These are phyloP conservation scores for Pichia cephalocereana DNA, from an alignment of 805 yeast genomes.

Conservation along the genomic window DNA sequence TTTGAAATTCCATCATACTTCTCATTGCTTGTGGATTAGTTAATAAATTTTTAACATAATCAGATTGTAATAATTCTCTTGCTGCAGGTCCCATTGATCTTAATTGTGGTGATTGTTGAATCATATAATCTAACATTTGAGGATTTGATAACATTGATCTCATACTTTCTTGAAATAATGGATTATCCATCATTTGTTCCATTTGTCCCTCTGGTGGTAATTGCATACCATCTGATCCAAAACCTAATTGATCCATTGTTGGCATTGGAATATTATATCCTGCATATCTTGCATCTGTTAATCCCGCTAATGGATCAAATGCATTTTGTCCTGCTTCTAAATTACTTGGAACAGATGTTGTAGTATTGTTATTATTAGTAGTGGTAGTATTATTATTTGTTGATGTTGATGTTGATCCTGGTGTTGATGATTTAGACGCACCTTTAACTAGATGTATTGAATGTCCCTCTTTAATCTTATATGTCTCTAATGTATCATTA, in stretches of 20 bases:
- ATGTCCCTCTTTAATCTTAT: slow-evolving; percentile 79
- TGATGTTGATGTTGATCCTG: no score
- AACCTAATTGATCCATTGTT: slow-evolving; percentile 44
- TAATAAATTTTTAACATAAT: slow-evolving; percentile 68
- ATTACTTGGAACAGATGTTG: slow-evolving; percentile 53
- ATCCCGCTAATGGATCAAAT: slow-evolving; percentile 82
- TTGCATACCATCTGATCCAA: slow-evolving; percentile 90
- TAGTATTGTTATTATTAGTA: slow-evolving; percentile 10
- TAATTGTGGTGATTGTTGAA: slow-evolving; percentile 75
- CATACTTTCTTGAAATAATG: slow-evolving; percentile 75
- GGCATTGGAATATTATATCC: slow-evolving; percentile 82
- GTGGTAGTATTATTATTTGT: slow-evolving; percentile 11
- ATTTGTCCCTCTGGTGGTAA: slow-evolving; percentile 72
- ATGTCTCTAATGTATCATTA: slow-evolving; percentile 58
- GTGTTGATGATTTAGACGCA: slow-evolving; percentile 34
- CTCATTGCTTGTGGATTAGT: slow-evolving; percentile 82
- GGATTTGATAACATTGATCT: slow-evolving; percentile 78
- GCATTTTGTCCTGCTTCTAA: slow-evolving; percentile 84
- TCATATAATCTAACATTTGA: slow-evolving; percentile 75
- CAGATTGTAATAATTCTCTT: slow-evolving; percentile 76
- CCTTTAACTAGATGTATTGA: slow-evolving; percentile 86
- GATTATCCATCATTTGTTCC: slow-evolving; percentile 67
- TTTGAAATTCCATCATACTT: slow-evolving; percentile 68
- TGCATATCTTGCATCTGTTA: slow-evolving; percentile 94
- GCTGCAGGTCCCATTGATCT: slow-evolving; percentile 85